Evolutionary conservation across 176 grass and related monocot species (phyloP).

Genomic region (Melocanna baccifera): DNA sequence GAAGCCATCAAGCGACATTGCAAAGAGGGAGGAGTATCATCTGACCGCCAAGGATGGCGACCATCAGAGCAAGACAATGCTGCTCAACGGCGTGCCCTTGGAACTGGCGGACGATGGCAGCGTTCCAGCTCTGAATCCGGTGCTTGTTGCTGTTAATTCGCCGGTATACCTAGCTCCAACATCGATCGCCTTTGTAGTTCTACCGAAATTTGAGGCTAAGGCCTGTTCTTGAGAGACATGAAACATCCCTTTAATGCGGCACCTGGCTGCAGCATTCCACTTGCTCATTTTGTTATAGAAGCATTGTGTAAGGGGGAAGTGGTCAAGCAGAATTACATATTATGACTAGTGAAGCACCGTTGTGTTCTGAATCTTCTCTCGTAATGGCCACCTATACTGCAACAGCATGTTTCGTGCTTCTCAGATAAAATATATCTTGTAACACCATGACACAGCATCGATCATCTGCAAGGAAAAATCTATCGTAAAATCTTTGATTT

Average conservation of each 20-base stretch:
- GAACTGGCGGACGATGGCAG: slow-evolving; percentile 49
- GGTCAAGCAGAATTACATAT: not conserved
- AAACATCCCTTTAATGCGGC: not conserved
- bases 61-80: slow-evolving; percentile 68
- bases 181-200: slow-evolving; percentile 73
- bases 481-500: not conserved
- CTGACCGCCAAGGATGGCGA: slow-evolving; percentile 61
- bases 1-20: slow-evolving; percentile 30
- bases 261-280: not conserved
- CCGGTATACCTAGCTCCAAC: slow-evolving; percentile 52
- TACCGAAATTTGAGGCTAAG: slow-evolving; percentile 85
- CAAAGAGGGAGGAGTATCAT: slow-evolving; percentile 81
- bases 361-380: not conserved
- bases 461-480: too few species aligned
- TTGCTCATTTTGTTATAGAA: not conserved
- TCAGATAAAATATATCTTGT: too few species aligned
- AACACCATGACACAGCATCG: too few species aligned
- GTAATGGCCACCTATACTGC: not conserved
- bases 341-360: not conserved
- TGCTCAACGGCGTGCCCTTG: slow-evolving; percentile 66
- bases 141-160: slow-evolving; percentile 29
- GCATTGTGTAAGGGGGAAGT: not conserved
- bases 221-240: slow-evolving; percentile 44
- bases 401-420: not conserved
- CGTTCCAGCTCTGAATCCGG: slow-evolving; percentile 52